These are phyloP conservation scores for Hypsizygus ulmarius DNA, from an alignment of 1,284 basidiomycete genomes.

Conservation along the genomic window DNA sequence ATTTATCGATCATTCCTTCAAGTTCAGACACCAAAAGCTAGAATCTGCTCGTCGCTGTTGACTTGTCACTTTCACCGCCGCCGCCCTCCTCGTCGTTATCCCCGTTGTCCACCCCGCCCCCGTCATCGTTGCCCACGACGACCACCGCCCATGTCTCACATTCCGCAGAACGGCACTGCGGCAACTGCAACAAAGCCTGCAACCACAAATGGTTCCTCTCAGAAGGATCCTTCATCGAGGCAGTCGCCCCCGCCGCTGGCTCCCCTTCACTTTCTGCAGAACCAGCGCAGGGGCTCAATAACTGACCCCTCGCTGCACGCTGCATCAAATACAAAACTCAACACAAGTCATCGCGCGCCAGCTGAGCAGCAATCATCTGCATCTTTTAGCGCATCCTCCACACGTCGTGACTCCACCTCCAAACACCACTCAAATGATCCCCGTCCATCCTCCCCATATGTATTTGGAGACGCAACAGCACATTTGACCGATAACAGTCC, in stretches of 20 bases:
- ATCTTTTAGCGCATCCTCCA: slow-evolving; percentile 24
- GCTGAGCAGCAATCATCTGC: slow-evolving; percentile 27
- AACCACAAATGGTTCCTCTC: slow-evolving; percentile 13
- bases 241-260: slow-evolving; percentile 49
- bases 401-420: slow-evolving; percentile 29
- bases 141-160: slow-evolving; percentile 9
- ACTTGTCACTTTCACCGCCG: slow-evolving; percentile 5
- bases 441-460: slow-evolving; percentile 65
- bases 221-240: slow-evolving; percentile 21
- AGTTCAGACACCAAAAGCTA: slow-evolving; percentile 13
- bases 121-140: slow-evolving; percentile 1
- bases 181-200: slow-evolving; percentile 1
- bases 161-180: slow-evolving; percentile 10
- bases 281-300: slow-evolving; percentile 74
- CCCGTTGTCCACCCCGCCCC: background rate
- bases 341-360: slow-evolving; percentile 28
- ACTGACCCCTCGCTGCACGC: slow-evolving; percentile 77
- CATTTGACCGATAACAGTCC: slow-evolving; percentile 37
- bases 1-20: slow-evolving; percentile 20
- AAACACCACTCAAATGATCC: slow-evolving; percentile 39
- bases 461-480: slow-evolving; percentile 61
- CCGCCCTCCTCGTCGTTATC: slow-evolving; percentile 1
- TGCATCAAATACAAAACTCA: slow-evolving; percentile 34
- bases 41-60: slow-evolving; percentile 9
- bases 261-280: slow-evolving; percentile 73